Percentiles rank a stretch among this genome's conserved stretches.
Evolutionary conservation across 805 yeast genomes (phyloP).

Genomic region (Kodamaea restingae): DNA sequence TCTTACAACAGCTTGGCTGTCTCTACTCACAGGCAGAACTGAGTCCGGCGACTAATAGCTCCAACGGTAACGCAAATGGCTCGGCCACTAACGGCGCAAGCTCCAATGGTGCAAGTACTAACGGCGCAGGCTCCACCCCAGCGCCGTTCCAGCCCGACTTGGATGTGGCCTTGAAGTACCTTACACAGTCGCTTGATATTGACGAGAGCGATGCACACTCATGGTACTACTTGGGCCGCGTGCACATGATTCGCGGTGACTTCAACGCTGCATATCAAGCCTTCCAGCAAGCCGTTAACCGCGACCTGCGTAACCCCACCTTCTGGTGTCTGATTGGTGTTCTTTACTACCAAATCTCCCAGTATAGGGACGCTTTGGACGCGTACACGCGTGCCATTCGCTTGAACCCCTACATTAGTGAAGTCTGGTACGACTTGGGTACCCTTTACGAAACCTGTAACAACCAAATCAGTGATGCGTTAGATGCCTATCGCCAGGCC

Average conservation of each 20-base stretch:
- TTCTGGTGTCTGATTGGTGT: constrained; percentile 98
- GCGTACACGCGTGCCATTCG: constrained; percentile 97
- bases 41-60: constrained; percentile 17
- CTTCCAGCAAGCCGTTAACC: constrained; percentile 96
- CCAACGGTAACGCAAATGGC: constrained; percentile 4
- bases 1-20: constrained; percentile 93
- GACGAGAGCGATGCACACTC: constrained; percentile 91
- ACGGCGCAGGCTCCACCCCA: too few species aligned
- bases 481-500: constrained; percentile 96
- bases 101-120: too few species aligned
- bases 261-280: constrained; percentile 97
- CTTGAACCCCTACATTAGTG: constrained; percentile 91
- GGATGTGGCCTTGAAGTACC: constrained; percentile 74
- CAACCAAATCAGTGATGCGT: constrained; percentile 89
- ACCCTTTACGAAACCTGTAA: constrained; percentile 96
- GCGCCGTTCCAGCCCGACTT: constrained; percentile 65
- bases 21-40: constrained; percentile 67
- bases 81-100: background rate
- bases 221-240: constrained; percentile 96
- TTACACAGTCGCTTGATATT: constrained; percentile 83
- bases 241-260: constrained; percentile 93
- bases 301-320: constrained; percentile 95
- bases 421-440: constrained; percentile 98
- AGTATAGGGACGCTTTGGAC: constrained; percentile 93
- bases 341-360: constrained; percentile 90